These are phyloP conservation scores for Debaryomyces nepalensis DNA, from an alignment of 1,139 yeast species.

Conservation along the genomic window DNA sequence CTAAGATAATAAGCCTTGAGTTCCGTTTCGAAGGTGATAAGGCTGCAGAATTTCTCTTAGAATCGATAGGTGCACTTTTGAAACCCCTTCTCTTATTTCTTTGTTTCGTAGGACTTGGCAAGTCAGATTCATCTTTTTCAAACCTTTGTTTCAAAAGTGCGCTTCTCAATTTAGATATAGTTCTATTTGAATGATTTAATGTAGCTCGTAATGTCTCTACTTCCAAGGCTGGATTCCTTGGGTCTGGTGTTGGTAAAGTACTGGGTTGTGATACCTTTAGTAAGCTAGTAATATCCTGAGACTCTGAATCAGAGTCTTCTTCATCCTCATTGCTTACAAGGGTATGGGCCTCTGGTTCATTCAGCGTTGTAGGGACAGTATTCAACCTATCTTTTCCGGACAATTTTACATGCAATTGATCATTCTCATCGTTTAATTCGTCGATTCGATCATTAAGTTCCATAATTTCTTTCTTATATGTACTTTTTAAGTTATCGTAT, in stretches of 20 bases:
- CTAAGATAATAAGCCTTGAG: conserved; percentile 34
- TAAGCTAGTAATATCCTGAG: conserved; percentile 39
- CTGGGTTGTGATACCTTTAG: conserved; percentile 36
- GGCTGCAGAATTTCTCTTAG: conserved; percentile 1
- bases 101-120: background rate
- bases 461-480: conserved; percentile 44
- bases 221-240: conserved; percentile 59
- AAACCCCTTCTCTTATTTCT: background rate
- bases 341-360: background rate
- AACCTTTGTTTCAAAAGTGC: conserved; percentile 48
- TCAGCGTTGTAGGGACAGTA: background rate
- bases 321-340: conserved; percentile 18
- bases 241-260: conserved; percentile 40
- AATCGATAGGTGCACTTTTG: background rate
- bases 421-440: conserved; percentile 68
- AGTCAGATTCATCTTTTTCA: conserved; percentile 18
- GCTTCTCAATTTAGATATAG: conserved; percentile 58
- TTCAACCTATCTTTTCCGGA: conserved; percentile 2
- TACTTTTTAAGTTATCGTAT: conserved; percentile 36
- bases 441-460: conserved; percentile 56
- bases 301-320: conserved; percentile 27
- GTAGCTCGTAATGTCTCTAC: conserved; percentile 71
- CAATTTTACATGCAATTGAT: conserved; percentile 48
- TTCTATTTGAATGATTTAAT: conserved; percentile 66
- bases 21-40: conserved; percentile 32